phyloP scores from a whole-genome alignment of 148 eudicot species.

The Linanthus parryae region DNA sequence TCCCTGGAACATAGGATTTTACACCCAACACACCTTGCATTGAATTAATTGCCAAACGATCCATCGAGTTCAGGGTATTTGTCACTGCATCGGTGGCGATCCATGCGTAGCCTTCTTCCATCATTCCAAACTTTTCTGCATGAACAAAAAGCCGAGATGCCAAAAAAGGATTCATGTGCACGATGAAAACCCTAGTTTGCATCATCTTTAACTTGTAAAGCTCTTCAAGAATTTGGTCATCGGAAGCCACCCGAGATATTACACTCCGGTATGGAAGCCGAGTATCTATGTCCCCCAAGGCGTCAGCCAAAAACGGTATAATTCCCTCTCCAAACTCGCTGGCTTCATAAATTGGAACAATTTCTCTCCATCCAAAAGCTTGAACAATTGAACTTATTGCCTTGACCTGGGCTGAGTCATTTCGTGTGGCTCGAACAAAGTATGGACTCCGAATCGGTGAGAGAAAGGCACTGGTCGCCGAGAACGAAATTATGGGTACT shows the following conservation, averaged over 20 bases:
- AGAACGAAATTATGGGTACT: constrained; percentile 2
- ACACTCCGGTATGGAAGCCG: no score
- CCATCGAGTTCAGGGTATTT: constrained; percentile 12
- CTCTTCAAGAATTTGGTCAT: no score
- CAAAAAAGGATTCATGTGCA: constrained; percentile 22
- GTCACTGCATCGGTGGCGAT: constrained; percentile 22
- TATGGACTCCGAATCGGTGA: no score
- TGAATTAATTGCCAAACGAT: constrained; percentile 14
- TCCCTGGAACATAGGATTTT: constrained; percentile 18
- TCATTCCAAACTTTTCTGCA: constrained; percentile 27
- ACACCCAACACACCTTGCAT: constrained; percentile 32
- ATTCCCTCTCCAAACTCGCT: no score
- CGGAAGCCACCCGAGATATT: no score
- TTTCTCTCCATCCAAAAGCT: not conserved
- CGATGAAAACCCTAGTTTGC: no score
- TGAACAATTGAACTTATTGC: not conserved
- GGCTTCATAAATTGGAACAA: not conserved
- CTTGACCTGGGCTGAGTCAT: not conserved
- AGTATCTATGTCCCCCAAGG: no score
- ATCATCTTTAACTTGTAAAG: no score
- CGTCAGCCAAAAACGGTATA: no score
- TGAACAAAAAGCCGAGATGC: constrained; percentile 21
- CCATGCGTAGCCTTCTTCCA: constrained; percentile 34
- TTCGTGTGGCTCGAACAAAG: no score
- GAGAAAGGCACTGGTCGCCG: no score